Conservation (phyloP, 2,329 filamentous ascomycete genomes). For the Aspergillus aculeatinus region DNA sequence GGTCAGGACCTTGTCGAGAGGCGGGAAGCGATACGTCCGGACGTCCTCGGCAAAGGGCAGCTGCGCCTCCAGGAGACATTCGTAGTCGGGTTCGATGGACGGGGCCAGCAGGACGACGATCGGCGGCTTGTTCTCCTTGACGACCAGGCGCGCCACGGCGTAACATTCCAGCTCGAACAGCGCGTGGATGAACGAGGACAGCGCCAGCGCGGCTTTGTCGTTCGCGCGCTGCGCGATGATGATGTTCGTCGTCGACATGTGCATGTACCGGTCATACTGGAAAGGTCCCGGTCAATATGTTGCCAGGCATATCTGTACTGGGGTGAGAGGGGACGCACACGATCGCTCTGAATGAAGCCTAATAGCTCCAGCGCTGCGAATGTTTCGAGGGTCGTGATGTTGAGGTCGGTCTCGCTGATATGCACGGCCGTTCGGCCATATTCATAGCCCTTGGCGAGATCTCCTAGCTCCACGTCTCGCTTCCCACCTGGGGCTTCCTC, state of each 20-base stretch:
- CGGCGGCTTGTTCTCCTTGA: constrained; percentile 79
- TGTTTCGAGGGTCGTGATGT: constrained; percentile 85
- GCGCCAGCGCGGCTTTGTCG: constrained; percentile 75
- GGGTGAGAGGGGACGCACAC: constrained; percentile 50
- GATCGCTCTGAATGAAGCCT: constrained; percentile 75
- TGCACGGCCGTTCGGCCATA: constrained; percentile 91
- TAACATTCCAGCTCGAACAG: constrained; percentile 82
- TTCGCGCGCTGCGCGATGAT: constrained; percentile 76
- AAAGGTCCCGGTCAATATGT: constrained; percentile 4
- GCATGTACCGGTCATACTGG: constrained; percentile 79
- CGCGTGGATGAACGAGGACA: constrained; percentile 87
- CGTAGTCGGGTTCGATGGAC: constrained; percentile 72
- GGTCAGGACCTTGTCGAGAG: constrained; percentile 81
- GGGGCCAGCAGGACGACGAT: constrained; percentile 76
- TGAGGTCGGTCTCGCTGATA: constrained; percentile 81
- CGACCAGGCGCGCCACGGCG: constrained; percentile 79
- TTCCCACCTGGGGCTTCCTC: constrained; percentile 73
- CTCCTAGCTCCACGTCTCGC: constrained; percentile 74
- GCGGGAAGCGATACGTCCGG: constrained; percentile 85
- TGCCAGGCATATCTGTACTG: not conserved
- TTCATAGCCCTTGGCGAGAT: constrained; percentile 87
- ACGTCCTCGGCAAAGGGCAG: constrained; percentile 93
- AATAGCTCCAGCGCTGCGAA: constrained; percentile 73
- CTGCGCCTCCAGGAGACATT: constrained; percentile 85
- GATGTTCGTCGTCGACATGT: constrained; percentile 76